Conservation (phyloP, 148 eudicot species). For the Vaccinium vitisidaea region DNA sequence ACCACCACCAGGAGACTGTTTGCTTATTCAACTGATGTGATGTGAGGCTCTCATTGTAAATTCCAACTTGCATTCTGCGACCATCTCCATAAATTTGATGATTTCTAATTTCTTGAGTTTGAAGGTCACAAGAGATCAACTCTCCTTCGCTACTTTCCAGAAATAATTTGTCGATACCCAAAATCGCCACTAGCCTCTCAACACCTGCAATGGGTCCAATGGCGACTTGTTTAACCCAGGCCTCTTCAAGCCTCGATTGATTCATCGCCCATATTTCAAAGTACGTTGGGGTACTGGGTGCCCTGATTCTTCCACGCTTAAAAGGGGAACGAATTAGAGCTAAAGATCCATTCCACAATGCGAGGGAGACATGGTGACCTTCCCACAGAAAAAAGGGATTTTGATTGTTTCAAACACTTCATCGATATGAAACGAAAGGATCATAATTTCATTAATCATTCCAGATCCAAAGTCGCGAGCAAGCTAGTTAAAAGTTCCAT, state of each 20-base stretch:
- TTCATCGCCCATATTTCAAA: neutral
- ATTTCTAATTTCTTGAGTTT: neutral
- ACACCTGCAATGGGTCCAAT: neutral
- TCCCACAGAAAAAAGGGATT: neutral
- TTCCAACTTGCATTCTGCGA: neutral
- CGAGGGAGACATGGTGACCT: no score
- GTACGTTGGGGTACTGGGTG: neutral
- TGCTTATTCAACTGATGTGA: neutral
- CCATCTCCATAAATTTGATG: neutral
- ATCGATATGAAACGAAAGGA: neutral
- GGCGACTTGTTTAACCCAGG: neutral
- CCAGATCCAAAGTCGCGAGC: neutral
- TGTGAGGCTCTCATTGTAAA: conserved; percentile 4
- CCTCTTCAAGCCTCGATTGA: no score
- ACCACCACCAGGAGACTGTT: no score
- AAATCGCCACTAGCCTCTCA: neutral
- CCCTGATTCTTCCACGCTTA: no score
- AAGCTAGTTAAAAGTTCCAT: neutral
- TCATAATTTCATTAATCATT: neutral
- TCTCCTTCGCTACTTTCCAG: neutral
- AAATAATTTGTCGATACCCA: neutral
- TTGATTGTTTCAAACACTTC: neutral
- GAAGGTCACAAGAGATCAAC: neutral
- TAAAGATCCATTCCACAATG: no score
- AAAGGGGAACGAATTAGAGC: no score